Conservation (phyloP, 495 filamentous ascomycete species). For the Aspergillus bertholletiae region DNA sequence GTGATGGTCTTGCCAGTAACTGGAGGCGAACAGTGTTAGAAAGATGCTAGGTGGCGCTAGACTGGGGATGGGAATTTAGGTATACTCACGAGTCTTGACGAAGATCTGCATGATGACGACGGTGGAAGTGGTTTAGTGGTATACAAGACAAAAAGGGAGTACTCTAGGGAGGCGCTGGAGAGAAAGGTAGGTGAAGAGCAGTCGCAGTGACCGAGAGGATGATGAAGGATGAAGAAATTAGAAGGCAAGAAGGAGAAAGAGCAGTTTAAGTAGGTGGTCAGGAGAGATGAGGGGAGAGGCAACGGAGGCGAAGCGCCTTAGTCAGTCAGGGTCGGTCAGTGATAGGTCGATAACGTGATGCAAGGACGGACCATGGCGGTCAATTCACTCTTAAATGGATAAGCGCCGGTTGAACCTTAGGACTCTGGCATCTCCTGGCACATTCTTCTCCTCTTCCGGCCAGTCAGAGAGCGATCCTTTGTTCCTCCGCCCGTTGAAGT, state of each 20-base stretch:
- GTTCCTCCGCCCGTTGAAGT: constrained; percentile 5
- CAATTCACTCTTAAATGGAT: background rate
- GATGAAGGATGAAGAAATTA: constrained; percentile 6
- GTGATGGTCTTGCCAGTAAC: constrained; percentile 99
- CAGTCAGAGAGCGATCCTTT: constrained; percentile 12
- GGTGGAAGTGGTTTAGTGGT: constrained; percentile 5
- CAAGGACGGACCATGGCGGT: constrained; percentile 21
- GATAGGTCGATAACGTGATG: constrained; percentile 35
- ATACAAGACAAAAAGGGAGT: background rate
- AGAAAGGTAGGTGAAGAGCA: background rate
- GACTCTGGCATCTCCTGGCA: constrained; percentile 15
- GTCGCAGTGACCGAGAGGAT: constrained; percentile 12
- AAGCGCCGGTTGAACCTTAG: background rate
- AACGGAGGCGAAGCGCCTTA: constrained; percentile 37
- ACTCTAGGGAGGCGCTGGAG: background rate
- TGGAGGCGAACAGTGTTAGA: constrained; percentile 18
- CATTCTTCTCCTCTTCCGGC: constrained; percentile 10
- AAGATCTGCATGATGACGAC: constrained; percentile 84
- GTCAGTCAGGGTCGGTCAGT: constrained; percentile 31
- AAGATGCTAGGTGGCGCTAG: constrained; percentile 5
- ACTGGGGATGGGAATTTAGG: constrained; percentile 7
- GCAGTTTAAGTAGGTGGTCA: constrained; percentile 24
- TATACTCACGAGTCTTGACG: constrained; percentile 86
- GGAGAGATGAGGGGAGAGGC: constrained; percentile 21
- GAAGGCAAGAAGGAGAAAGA: constrained; percentile 15